Evolutionary conservation across 495 filamentous ascomycete genomes (phyloP), one percentile per base, ranked within the genome.

Genomic region (Staphylotrichum tortipilum): DNA sequence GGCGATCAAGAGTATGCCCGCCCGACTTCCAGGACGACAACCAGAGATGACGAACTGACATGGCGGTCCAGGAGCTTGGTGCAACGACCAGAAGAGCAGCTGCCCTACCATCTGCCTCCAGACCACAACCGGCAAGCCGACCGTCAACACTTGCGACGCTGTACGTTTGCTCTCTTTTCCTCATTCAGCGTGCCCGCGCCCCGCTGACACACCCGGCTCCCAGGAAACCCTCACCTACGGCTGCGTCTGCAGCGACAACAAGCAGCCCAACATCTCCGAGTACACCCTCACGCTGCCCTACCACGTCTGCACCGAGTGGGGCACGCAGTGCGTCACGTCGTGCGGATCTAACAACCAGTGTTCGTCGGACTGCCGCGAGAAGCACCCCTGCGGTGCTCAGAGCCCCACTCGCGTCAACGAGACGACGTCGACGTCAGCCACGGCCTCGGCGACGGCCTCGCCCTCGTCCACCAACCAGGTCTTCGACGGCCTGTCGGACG

Each of bases 231-330:
- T 95, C 26, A 66, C 55, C 34, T 95, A 85, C 68, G 61, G 66
- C 53, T 95, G 89, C 60, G 66, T 88, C 58, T 95, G 89, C 74
- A 75, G 70, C 61, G 84, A 91, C 69, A 76, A 78, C 56, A 58
- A 71, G 52, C 66, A 75, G 31, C 89, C 89, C 53, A 94, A 94
- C 63, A 67, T 85, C 19, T 78, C 84, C 56, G 76, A 94, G 63
- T 95, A 86, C 76, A 85, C 85, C 18, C 78, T 85, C 60, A 95
- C 89, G 5, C 77, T 95, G 24, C 87, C 89, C 7, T 95, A 84
- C 77, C 89, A 81, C 69, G 72, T 83, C 53, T 95, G 89, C 77
- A 79, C 77, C 12, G 76, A 84, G 62, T 78, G 76, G 67, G 82
- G 79, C 57, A 81, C 70, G 62, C 72, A 90, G 55, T 95, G 88